Base-by-base conservation (phyloP, 2,329 filamentous ascomycete genomes). In the Epichloe glyceriae region DNA sequence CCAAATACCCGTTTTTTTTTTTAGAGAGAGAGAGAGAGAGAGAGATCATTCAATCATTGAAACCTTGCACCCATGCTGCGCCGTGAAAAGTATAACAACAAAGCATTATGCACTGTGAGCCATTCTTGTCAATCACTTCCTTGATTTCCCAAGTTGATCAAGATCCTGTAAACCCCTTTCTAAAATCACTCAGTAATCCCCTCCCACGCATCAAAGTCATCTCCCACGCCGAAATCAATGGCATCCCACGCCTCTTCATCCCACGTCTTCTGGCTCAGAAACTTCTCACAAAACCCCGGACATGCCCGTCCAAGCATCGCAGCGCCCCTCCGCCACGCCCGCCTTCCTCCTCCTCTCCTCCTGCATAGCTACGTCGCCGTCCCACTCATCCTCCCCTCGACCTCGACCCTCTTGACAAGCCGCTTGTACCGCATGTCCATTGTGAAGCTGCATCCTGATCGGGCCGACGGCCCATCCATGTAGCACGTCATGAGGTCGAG, bases 401-500 rank as follows among this genome's bases (percentile, higher is more conserved):
- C 10, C 3, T 41, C 11, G 35, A 39, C n/a, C 19, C n/a, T 2
- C 6, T 19, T 19, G 4, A 6, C 15, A 2, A 50, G 46, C 33
- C 52, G 38, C 47, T 45, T 37, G 37, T 52, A 20, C 8, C 54
- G 30, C 47, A 60, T 57, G 49, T 60, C 51, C 2, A 60, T 48
- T 4, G 12, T 50, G 33, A 58, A 37, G 4, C 52, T 53, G 17
- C 47, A 48, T 3, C 54, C 54, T 0, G 52, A 46, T 14, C 12
- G n/a, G 40, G 22, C 37, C 4, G 17, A 26, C 4, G 34, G 19
- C 15, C 20, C 53, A 1, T 14, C 38, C 46, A 48, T 48, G 46
- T 58, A 49, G 4, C 33, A 46, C 37, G 59, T 62, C 41, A 59
- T 56, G n/a, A 72, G 61, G 3, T 67, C 52, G 49, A 74, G 52